These are phyloP conservation scores for Colletotrichum brevisporum DNA, from an alignment of 2,329 filamentous ascomycete species.

Conservation along the genomic window DNA sequence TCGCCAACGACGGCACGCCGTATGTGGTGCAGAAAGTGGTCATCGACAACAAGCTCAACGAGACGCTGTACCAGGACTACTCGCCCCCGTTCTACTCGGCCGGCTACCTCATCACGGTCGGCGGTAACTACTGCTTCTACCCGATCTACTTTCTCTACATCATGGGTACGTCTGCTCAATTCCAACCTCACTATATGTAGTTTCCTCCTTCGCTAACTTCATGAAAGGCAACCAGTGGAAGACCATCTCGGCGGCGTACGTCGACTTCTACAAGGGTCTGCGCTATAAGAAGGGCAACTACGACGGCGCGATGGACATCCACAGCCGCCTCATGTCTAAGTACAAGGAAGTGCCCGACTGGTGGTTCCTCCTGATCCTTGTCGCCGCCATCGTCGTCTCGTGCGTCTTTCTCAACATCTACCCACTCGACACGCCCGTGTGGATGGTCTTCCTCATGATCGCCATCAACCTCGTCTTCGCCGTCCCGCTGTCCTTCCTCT, in stretches of 20 bases:
- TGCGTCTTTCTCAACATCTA: constrained; percentile 49
- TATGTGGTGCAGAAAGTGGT: constrained; percentile 54
- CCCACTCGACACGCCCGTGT: constrained; percentile 48
- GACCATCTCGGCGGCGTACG: constrained; percentile 53
- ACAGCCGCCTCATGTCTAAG: constrained; percentile 58
- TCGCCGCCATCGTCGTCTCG: constrained; percentile 50
- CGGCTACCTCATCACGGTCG: constrained; percentile 56
- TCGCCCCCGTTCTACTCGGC: constrained; percentile 61
- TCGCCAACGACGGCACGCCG: constrained; percentile 57
- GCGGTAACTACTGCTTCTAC: constrained; percentile 60
- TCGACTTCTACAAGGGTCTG: constrained; percentile 56
- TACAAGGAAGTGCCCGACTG: constrained; percentile 64
- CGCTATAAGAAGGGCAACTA: constrained; percentile 57
- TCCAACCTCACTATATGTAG: fast-evolving
- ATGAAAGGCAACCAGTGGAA: constrained; percentile 53
- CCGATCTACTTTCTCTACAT: constrained; percentile 60
- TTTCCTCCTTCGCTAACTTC: not conserved
- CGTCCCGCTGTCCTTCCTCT: constrained; percentile 59
- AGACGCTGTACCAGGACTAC: constrained; percentile 57
- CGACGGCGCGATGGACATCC: constrained; percentile 58
- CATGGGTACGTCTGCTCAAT: constrained; percentile 45
- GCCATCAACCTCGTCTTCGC: constrained; percentile 57
- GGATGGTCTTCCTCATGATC: constrained; percentile 50
- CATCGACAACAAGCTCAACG: constrained; percentile 54
- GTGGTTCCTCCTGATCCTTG: constrained; percentile 61